Base-by-base conservation (phyloP, 1,284 basidiomycete genomes). In the Cystobasidium pallidum region DNA sequence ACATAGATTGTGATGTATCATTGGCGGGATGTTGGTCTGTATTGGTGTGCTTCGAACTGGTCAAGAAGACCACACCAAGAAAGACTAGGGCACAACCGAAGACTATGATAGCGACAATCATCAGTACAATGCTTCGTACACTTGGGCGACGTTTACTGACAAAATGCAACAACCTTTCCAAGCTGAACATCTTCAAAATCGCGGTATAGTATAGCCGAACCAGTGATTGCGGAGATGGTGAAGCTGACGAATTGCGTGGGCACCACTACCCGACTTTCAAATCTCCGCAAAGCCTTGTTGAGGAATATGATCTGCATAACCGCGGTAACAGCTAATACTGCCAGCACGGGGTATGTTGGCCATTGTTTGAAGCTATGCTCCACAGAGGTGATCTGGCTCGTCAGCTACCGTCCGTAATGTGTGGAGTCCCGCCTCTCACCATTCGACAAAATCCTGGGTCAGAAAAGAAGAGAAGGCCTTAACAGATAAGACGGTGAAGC, bases 401-500 rank as follows among this genome's bases (percentile, higher is more conserved):
- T n/a, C n/a, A n/a, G n/a, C n/a, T n/a, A n/a, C n/a, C n/a, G n/a
- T n/a, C n/a, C n/a, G n/a, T n/a, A n/a, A n/a, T n/a, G n/a, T n/a
- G n/a, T n/a, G n/a, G n/a, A n/a, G n/a, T n/a, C n/a, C n/a, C n/a
- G 88, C 84, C 6, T 85, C 84, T 80, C 91, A 90, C 74, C 91
- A 88, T 28, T 86, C 84, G 28, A 90, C 82, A 84, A 90, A 90
- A 79, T 89, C 84, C 75, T 87, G 83, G 19, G 90, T 90, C 45
- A 96, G 82, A 36, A 99, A 83, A 0, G 90, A 91, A 15, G 92
- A 94, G 45, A 96, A 82, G 0, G 91, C 94, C 79, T 99, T 98
- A 1, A 95, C 98, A 0, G 92, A 88, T 2, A 99, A 84, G 0
- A 97, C 94, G 0, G 94, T 97, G 80, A 94, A 97, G 3, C 92